Base-by-base conservation (phyloP, 2,329 filamentous ascomycete species). In the Penicillium thymicola region DNA sequence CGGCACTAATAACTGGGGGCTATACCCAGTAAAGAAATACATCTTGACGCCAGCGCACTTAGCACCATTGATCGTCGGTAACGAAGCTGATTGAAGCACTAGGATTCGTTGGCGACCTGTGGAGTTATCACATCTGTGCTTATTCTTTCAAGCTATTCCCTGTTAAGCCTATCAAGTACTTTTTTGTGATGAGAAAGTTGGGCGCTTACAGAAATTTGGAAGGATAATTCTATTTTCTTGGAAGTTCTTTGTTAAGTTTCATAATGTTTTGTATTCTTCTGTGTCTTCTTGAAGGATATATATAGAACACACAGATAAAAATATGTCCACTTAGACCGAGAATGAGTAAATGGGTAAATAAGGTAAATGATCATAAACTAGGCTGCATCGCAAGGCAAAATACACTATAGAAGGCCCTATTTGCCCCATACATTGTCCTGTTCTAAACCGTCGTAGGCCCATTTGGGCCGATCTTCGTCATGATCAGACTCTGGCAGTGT, bases 381-480 rank as follows among this genome's bases (percentile, higher is more conserved):
- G 9, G 25, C 37, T 36, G 27, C 10, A 16, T 46, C 10, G 23
- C 25, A 13, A 25, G 21, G 9, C 11, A 28, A 27, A 21, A 16
- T 16, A 27, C 21, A 21, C 36, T 34, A 34, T 8, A 36, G 5
- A 27, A 48, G 5, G 23, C 63, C 18, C 63, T 68, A 72, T 59
- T 63, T 65, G 42, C 56, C 59, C 71, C 71, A 73, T 55, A 73
- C 70, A 59, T 73, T 72, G 34, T 63, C 74, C 47, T 76, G 74
- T 21, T 73, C 70, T 40, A 76, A 58, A 8, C 63, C 68, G 23
- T 70, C 66, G 53, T 72, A 71, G 32, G 48, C 56, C 59, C 67
- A 69, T 45, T 51, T 57, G 21, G 61, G 49, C 45, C 40, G 52
- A 40, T 66, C 53, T 43, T 63, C 56, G 23, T 66, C 62, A 40